A percentile compares a stretch with the other conserved stretches of the same genome.
These are phyloP conservation scores for Penicillium carneum DNA, from an alignment of 2,329 filamentous ascomycete species.

Conservation along the genomic window DNA sequence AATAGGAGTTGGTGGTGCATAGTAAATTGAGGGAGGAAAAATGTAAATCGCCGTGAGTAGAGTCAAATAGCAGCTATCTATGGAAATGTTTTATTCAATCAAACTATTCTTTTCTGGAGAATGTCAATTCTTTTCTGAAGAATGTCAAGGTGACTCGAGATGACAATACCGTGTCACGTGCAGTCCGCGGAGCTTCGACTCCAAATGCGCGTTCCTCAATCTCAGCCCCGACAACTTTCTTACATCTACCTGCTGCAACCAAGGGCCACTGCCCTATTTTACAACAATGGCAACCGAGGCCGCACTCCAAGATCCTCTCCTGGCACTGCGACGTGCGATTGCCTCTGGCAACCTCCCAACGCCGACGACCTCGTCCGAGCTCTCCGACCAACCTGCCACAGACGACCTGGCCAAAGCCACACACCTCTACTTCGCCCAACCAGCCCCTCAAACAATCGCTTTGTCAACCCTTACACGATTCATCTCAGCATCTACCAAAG, in stretches of 20 bases:
- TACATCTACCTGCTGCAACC: slow-evolving; percentile 28
- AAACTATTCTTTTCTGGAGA: not conserved
- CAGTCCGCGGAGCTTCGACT: slow-evolving; percentile 26
- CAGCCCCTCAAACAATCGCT: slow-evolving; percentile 67
- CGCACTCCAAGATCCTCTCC: slow-evolving; percentile 72
- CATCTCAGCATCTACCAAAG: slow-evolving; percentile 71
- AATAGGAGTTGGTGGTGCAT: not conserved
- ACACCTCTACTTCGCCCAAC: slow-evolving; percentile 75
- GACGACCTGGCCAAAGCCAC: slow-evolving; percentile 75
- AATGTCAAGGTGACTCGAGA: not conserved
- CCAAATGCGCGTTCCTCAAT: slow-evolving; percentile 23
- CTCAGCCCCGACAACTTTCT: slow-evolving; percentile 15
- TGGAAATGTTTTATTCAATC: too few relatives aligned
- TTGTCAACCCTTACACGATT: slow-evolving; percentile 83
- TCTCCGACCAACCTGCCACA: slow-evolving; percentile 65
- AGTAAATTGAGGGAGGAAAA: too few relatives aligned
- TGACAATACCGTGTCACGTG: slow-evolving; percentile 26
- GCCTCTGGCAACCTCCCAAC: slow-evolving; percentile 72
- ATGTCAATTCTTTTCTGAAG: not conserved
- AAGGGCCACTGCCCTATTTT: slow-evolving; percentile 25
- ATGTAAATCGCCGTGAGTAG: not conserved
- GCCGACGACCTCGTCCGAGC: slow-evolving; percentile 74
- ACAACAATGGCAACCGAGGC: slow-evolving; percentile 64
- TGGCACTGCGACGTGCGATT: slow-evolving; percentile 84
- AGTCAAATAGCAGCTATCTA: not conserved